Evolutionary conservation across 2,329 filamentous ascomycete species (phyloP).

Genomic region (Cryoendolithus antarcticus): DNA sequence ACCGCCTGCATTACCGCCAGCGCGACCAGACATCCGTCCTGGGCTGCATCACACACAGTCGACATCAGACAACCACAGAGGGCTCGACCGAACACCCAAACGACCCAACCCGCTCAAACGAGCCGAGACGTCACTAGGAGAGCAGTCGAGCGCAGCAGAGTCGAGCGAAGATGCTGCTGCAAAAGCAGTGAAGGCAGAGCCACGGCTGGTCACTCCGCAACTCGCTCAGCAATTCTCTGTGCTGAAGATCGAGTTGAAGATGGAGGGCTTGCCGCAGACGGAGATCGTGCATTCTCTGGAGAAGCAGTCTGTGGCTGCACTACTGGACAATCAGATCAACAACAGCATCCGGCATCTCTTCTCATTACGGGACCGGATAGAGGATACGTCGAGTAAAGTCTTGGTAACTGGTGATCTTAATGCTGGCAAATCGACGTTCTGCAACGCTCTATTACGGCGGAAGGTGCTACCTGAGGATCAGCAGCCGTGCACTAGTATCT

Average conservation of each 20-base stretch:
- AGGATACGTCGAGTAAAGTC: conserved; percentile 95
- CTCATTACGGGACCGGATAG: conserved; percentile 79
- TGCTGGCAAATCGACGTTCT: conserved; percentile 96
- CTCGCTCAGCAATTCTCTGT: conserved; percentile 94
- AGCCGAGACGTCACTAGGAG: conserved; percentile 59
- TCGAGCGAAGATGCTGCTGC: conserved; percentile 52
- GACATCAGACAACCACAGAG: conserved; percentile 38
- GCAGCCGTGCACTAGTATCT: conserved; percentile 95
- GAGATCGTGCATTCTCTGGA: conserved; percentile 92
- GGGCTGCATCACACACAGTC: conserved; percentile 53
- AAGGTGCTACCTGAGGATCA: conserved; percentile 95
- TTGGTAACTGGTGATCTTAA: conserved; percentile 92
- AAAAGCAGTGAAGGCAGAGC: conserved; percentile 52
- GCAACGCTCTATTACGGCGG: conserved; percentile 81
- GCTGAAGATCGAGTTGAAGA: conserved; percentile 84
- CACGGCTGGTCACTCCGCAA: conserved; percentile 77
- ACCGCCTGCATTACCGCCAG: conserved; percentile 31
- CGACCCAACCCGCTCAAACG: conserved; percentile 49
- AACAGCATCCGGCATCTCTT: conserved; percentile 86
- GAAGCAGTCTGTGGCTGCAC: conserved; percentile 76
- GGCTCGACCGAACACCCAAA: conserved; percentile 26
- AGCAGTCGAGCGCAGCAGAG: conserved; percentile 48
- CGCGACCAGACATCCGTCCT: conserved; percentile 45
- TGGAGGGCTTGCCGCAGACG: conserved; percentile 72
- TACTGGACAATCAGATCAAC: conserved; percentile 87